Conservation (phyloP, 163 green algal genomes). For the Volvox carteri region DNA sequence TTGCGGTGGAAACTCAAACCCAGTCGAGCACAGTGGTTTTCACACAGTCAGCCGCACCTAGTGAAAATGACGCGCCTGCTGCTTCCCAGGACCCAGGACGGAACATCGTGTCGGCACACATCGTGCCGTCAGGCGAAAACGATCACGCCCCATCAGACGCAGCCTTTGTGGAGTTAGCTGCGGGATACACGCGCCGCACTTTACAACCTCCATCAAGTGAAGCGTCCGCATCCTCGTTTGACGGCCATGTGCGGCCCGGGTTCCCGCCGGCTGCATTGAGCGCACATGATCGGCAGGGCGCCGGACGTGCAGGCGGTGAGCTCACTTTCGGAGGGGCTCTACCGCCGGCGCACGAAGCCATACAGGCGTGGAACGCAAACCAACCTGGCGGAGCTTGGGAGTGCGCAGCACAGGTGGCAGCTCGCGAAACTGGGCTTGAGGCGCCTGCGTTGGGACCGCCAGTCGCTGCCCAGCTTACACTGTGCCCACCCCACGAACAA, state of each 20-base stretch:
- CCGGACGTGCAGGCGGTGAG: not conserved
- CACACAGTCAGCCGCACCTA: not conserved
- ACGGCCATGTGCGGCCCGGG: not conserved
- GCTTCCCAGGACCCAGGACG: not conserved
- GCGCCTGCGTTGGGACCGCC: not conserved
- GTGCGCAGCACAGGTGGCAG: not conserved
- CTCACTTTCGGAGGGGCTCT: not conserved
- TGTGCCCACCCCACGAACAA: not conserved
- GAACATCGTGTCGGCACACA: not conserved
- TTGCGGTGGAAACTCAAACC: not conserved
- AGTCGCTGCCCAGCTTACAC: not conserved
- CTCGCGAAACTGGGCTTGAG: not conserved
- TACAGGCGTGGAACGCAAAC: not conserved
- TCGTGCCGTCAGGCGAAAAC: not conserved
- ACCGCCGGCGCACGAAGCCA: not conserved
- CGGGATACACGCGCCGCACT: conserved; percentile 17
- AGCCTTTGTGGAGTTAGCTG: conserved; percentile 40
- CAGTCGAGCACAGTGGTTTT: not conserved
- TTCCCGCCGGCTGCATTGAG: not conserved
- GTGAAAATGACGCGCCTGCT: not conserved
- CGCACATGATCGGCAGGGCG: not conserved
- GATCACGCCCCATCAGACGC: not conserved
- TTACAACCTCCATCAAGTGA: conserved; percentile 30
- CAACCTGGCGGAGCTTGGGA: not conserved
- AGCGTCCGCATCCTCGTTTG: not conserved